A percentile compares a stretch with the other conserved stretches of the same genome.
phyloP scores from a whole-genome alignment of 106 monocot species.

The Dendrobium officinale region DNA sequence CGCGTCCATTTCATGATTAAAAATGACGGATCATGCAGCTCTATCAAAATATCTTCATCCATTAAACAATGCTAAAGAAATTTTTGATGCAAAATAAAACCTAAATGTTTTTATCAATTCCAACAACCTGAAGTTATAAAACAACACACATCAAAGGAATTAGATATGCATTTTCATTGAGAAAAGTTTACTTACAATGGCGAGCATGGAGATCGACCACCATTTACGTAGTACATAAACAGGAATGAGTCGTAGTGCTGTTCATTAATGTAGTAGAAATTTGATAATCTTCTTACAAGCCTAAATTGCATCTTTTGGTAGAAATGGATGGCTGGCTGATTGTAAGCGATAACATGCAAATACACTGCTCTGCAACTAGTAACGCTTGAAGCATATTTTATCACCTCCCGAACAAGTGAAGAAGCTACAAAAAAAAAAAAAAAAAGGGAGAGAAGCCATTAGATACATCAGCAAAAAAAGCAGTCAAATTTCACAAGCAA shows the following conservation, averaged over 20 bases:
- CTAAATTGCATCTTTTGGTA: constrained; percentile 85
- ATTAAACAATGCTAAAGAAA: too few relatives aligned
- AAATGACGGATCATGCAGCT: too few relatives aligned
- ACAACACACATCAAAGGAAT: neutral
- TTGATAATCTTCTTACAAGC: constrained; percentile 66
- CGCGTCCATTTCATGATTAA: too few relatives aligned
- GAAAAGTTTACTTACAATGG: constrained; percentile 67
- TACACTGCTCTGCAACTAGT: constrained; percentile 69
- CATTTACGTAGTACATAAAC: constrained; percentile 81
- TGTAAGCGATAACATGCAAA: constrained; percentile 93
- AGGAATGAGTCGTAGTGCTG: constrained; percentile 89
- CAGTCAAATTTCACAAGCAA: constrained; percentile 65
- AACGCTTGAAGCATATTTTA: constrained; percentile 81
- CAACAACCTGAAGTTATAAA: neutral
- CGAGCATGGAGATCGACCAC: constrained; percentile 78
- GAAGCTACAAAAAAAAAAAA: constrained; percentile 50
- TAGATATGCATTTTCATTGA: neutral
- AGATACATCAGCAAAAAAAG: neutral
- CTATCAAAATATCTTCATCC: too few relatives aligned
- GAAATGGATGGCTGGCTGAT: constrained; percentile 79
- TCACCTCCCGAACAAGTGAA: constrained; percentile 81
- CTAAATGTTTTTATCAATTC: neutral
- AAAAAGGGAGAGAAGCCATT: neutral
- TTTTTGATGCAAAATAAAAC: too few relatives aligned
- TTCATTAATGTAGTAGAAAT: constrained; percentile 85